These are phyloP conservation scores for Castanospermum australe DNA, from an alignment of 306 rosid genomes.

Conservation along the genomic window DNA sequence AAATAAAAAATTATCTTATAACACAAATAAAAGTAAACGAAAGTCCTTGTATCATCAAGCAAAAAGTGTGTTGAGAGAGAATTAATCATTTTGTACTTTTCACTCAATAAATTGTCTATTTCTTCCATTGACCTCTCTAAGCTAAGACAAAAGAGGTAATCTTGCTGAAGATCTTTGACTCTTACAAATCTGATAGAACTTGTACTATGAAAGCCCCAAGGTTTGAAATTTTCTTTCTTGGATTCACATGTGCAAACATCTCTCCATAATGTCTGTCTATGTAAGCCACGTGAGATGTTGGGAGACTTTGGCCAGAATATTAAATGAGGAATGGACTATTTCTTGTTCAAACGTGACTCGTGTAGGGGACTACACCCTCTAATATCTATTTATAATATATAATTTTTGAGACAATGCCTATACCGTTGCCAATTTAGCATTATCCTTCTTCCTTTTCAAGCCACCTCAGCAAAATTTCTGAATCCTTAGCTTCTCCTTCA, in stretches of 20 bases:
- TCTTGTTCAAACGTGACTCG: conserved; percentile 48
- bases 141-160: conserved; percentile 7
- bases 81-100: neutral
- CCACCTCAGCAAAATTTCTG: too few species aligned
- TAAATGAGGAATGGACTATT: conserved; percentile 50
- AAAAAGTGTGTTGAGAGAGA: neutral
- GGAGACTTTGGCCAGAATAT: conserved; percentile 28
- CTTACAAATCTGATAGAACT: conserved; percentile 30
- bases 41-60: too few species aligned
- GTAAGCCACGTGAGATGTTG: conserved; percentile 68
- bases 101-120: neutral
- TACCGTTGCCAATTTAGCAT: too few species aligned
- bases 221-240: conserved; percentile 7
- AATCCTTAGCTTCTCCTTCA: too few species aligned
- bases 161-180: conserved; percentile 32
- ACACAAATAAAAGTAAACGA: too few species aligned
- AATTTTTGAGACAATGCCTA: too few species aligned
- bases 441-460: too few species aligned
- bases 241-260: conserved; percentile 34
- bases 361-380: conserved; percentile 32
- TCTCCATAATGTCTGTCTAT: conserved; percentile 43
- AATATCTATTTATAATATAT: too few species aligned
- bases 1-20: too few species aligned
- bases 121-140: neutral
- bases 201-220: conserved; percentile 26